Evolutionary conservation across 73 alveolate genomes (phyloP), one percentile per base, ranked within the genome.

Genomic region (Breviolum minutum): DNA sequence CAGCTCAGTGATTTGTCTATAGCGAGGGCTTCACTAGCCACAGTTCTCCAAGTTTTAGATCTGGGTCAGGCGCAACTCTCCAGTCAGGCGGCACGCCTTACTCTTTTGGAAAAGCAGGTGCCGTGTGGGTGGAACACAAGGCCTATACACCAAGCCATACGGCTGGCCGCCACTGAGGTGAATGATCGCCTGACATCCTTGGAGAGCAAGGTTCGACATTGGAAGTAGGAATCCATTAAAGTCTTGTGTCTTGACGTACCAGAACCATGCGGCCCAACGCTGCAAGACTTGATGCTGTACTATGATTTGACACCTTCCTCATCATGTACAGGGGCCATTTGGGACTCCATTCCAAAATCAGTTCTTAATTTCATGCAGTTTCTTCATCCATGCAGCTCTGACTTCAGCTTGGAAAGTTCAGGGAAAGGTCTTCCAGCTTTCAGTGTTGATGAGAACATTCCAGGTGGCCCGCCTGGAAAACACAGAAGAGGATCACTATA

Each of bases 41-140:
- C 54, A 40, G 54, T 3, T 40, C 3, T 40, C 54, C 54, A 40
- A 40, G 54, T 40, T 40, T 40, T 40, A 40, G 54, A 40, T 40
- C 54, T 70, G 20, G 68, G 24, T 12, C 70, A 92, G 98, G 98
- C 98, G 7, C 89, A 73, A 89, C 98, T 92, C 90, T n/a, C 98
- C 89, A 92, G 90, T 68, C 98, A 92, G 63, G 86, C 98, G 54
- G 98, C 98, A 6, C 98, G 98, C 27, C 90, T 92, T 6, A 40
- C 98, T 40, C 90, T 92, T 64, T 61, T 92, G 98, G 98, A 92
- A 79, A 92, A 92, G 80, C 98, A 92, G 98, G 98, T 12, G 84
- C 68, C 5, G 81, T 71, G 81, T 71, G 81, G 19, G 81, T 17
- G 19, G 54, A 69, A 69, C 77, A 69, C 8, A 9, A 11, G 77